Base-by-base conservation (phyloP, 148 eudicot genomes). In the Nyssa sinensis region DNA sequence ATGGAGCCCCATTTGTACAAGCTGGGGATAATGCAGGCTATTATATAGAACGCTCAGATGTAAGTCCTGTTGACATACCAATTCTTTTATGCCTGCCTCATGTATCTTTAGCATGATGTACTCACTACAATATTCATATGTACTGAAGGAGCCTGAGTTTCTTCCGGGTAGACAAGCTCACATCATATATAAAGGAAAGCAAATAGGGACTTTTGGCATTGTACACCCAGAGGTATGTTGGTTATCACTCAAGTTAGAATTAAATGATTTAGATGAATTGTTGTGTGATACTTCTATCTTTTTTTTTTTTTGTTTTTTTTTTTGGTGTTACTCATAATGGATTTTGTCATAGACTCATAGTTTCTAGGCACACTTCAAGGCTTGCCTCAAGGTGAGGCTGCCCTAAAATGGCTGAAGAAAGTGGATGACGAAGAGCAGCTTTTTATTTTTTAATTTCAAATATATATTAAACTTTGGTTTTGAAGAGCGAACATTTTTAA, bases 191-290 rank as follows among this genome's bases (percentile, higher is more conserved):
- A 86, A 88, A 83, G 99, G 97, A 58, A 85, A 84, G 81, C 80
- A 77, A 70, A 86, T 95, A 24, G 99, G 99, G 51, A 81, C 79
- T 68, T 95, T 95, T 73, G 99, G 99, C 75, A 91, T 95, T 30
- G 97, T 95, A 71, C 97, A 95, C 69, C 97, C 97, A 25, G 88
- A 92, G 99, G 99, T 95, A 85, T 74, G 41, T 59, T 24, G 31
- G 31, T 29, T 23, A n/a, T 63, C 23, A 13, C 27, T 63, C 59
- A 28, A 1, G 7, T 53, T 7, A 14, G 29, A 11, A 55, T 17
- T 32, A 16, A 16, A 8, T 0, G 28, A n/a, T 44, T 25, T 49
- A 11, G 14, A 27, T 67, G 1, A 37, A 9, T 66, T 66, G 37
- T n/a, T 29, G 5, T 49, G 32, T n/a, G 61, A 49, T 51, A 51